Base-by-base conservation (phyloP, 2,329 filamentous ascomycete species). In the Aspergillus hortae region DNA sequence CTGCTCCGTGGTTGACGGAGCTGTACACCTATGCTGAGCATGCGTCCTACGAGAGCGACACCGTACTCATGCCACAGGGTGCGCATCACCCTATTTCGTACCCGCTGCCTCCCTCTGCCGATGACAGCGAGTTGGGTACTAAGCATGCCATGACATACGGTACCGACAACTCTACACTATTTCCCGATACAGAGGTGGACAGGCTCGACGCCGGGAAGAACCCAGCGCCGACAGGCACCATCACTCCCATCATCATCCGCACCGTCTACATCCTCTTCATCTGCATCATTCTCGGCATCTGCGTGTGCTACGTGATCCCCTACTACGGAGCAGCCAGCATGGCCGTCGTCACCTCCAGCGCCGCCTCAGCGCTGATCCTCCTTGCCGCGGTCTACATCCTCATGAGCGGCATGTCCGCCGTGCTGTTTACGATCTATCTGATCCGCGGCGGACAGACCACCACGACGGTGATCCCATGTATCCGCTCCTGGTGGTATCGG, bases 1-100 rank as follows among this genome's bases (percentile, higher is more conserved):
- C 49, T 21, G 42, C 49, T 6, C 42, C 43, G 11, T 51, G 49
- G 49, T 11, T 51, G 43, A 51, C 49, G 5, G 49, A 51, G 12
- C 15, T 27, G 10, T 51, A 51, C 27, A 23, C 49, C 21, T 51
- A 40, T 14, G 6, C 23, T 3, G 49, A 51, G 27, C 41, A 44
- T 10, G 46, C 12, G 11, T 46, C 14, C 35, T 23, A 42, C 40
- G 40, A 40, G 35, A 25, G 36, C 21, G 38, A 40, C 33, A 27
- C 10, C 21, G 15, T 40, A 3, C 4, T 11, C n/a, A 15, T 19
- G 23, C 35, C 21, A 23, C 6, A 33, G 32, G 9, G 6, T 23
- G 38, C 40, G 11, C 15, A 19, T 23, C n/a, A 12, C n/a, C 19
- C 40, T 7, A 12, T 23, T n/a, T 17, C 40, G 15, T 42, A 38